Base-by-base conservation (phyloP, 345 rosid species). In the Mercurialis annua region DNA sequence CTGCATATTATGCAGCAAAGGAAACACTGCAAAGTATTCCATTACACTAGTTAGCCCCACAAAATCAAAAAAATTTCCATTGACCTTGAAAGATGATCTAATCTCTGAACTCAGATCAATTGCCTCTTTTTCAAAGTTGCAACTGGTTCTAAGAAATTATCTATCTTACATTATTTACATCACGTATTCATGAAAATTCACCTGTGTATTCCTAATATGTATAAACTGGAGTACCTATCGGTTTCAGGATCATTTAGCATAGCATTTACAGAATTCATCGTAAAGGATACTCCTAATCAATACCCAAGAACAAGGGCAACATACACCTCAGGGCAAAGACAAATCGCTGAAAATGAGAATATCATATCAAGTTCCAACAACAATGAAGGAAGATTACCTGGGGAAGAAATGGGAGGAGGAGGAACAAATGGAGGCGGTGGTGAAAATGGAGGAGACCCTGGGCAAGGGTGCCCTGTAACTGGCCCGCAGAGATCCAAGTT, bases 401-500 rank as follows among this genome's bases (percentile, higher is more conserved):
- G 96, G 5, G 79, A 47, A 49, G 98, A 82, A 70, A 84, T 72
- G 8, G 93, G 89, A 15, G 98, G 80, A 21, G 88, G 90, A 43
- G 88, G 93, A 51, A 88, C 84, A 87, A 95, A 92, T 50, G 99
- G 99, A 47, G 99, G 99, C 21, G 99, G 98, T 71, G 99, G 99
- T 70, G 99, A 86, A 78, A 94, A 94, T 12, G 99, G 99, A 62
- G 98, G 99, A 73, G 99, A 94, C 58, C 99, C 97, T 18, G 98
- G 98, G 81, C 99, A 95, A 58, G 99, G 96, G 36, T 58, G 88
- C 64, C 93, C 93, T 58, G 98, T 92, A 60, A 92, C 98, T 3
- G 97, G 97, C 49, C 99, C 99, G 83, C 99, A 95, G 10, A 95
- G 83, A 79, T 83, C 83, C 76, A 88, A 70, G 82, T 95, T 95